A percentile compares a stretch with the other conserved stretches of the same genome.
Evolutionary conservation across 202 grass and related monocot genomes (phyloP).

Genomic region (Miscanthus sacchariflorus): DNA sequence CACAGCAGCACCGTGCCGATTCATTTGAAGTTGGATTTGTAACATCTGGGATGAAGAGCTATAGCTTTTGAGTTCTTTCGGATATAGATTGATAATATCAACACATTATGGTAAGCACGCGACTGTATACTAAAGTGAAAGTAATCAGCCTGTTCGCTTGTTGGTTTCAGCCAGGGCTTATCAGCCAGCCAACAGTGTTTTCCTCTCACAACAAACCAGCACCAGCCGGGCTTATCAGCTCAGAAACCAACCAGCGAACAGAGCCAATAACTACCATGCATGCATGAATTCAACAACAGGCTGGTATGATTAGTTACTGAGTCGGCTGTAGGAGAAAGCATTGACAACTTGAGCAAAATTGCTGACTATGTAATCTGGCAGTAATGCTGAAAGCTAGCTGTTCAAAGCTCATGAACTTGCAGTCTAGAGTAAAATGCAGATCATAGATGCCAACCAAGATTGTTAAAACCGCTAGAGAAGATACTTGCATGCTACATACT

Average conservation of each 20-base stretch:
- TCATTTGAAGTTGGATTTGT: slow-evolving; percentile 70
- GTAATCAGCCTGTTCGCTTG: background rate
- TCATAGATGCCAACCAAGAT: background rate
- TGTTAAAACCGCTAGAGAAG: background rate
- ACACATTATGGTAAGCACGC: background rate
- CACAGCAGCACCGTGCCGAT: slow-evolving; percentile 49
- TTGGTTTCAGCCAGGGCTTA: too few relatives aligned
- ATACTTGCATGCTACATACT: background rate
- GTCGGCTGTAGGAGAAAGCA: background rate
- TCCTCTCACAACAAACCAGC: too few relatives aligned
- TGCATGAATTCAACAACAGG: background rate
- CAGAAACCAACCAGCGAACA: too few relatives aligned
- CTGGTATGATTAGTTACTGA: background rate
- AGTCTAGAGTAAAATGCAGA: slow-evolving; percentile 7
- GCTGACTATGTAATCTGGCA: background rate
- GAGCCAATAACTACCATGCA: background rate
- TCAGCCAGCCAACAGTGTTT: too few relatives aligned
- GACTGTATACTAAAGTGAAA: background rate
- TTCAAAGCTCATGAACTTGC: background rate
- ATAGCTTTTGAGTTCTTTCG: background rate
- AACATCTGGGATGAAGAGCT: slow-evolving; percentile 62
- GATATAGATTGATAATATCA: slow-evolving; percentile 4
- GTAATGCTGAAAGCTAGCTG: background rate
- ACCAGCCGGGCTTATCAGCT: too few relatives aligned
- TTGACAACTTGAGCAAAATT: slow-evolving; percentile 6